Percentiles rank a stretch among this genome's conserved stretches.
Conservation (phyloP, 225 moss, liverwort and hornwort species). For the Polytrichum formosum region DNA sequence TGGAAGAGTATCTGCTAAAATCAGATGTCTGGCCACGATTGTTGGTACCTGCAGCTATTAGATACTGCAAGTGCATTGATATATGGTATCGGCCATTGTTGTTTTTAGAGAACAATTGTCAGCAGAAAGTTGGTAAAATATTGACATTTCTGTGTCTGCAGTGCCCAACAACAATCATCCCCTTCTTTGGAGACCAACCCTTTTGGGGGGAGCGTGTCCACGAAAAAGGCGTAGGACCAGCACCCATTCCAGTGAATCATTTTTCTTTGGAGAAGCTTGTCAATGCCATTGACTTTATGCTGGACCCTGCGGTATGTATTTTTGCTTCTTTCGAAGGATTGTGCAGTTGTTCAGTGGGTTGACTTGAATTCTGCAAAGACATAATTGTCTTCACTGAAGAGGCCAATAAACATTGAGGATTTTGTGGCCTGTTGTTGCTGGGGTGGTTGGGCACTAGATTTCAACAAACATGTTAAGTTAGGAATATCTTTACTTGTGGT, state of each 20-base stretch:
- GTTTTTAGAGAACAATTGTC: not conserved
- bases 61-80: not conserved
- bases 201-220: constrained; percentile 98
- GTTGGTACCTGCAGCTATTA: too few relatives aligned
- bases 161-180: constrained; percentile 95
- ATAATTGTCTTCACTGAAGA: too few relatives aligned
- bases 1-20: too few relatives aligned
- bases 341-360: too few relatives aligned
- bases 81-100: not conserved
- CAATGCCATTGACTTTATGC: constrained; percentile 75
- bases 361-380: too few relatives aligned
- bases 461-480: too few relatives aligned
- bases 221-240: constrained; percentile 83
- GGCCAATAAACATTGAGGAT: too few relatives aligned
- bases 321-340: not conserved
- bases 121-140: too few relatives aligned
- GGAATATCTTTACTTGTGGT: too few relatives aligned
- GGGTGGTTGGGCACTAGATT: too few relatives aligned
- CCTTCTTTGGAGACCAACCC: constrained; percentile 96
- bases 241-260: constrained; percentile 81
- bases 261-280: constrained; percentile 87
- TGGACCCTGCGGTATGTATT: constrained; percentile 69
- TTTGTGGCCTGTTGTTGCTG: too few relatives aligned
- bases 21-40: too few relatives aligned
- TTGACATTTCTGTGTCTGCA: constrained; percentile 19